Base-by-base conservation (phyloP, 192 early-diverging fungal genomes). In the Rhizophagus clarus region DNA sequence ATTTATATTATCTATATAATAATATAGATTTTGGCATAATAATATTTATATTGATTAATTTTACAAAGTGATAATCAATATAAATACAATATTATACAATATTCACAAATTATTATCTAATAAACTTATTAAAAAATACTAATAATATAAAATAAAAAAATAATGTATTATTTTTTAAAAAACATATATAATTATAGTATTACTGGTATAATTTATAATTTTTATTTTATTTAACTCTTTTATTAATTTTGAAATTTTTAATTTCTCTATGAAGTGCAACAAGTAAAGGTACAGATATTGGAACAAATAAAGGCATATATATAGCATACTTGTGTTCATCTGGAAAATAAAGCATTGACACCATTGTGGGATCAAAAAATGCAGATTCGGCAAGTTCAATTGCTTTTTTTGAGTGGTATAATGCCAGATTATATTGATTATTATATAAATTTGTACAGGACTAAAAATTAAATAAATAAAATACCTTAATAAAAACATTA, bases 301-400 rank as follows among this genome's bases (percentile, higher is more conserved):
- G 97, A 17, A 98, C 89, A 85, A 98, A 97, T 72, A 97, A 87
- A 14, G 97, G 97, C 93, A 97, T 92, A 77, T 99, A 99, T 47
- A 99, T 95, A 20, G 97, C 98, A 74, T 94, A 95, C 84, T 96
- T 98, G 86, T 99, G 98, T 83, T 99, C 97, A 76, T 96, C 94
- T 7, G 98, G 98, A 86, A 99, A 99, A 81, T 99, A 99, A 7
- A 98, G 87, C 91, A 98, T 90, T 6, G 96, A 93, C 0, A 99
- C 96, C 98, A 99, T 98, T 14, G 95, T 95, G 1, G 97, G 96
- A 81, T 99, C 96, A 90, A 98, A 98, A 82, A 99, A 99, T 7
- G 98, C 97, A 4, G 86, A 86, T 85, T 98, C 96, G 3, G 97
- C 89, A 17, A 88, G 74, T 34, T 83, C 83, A 9, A 96, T 83